phyloP scores from a whole-genome alignment of 225 moss, liverwort and hornwort species.

The Physcomitrellopsis africana region DNA sequence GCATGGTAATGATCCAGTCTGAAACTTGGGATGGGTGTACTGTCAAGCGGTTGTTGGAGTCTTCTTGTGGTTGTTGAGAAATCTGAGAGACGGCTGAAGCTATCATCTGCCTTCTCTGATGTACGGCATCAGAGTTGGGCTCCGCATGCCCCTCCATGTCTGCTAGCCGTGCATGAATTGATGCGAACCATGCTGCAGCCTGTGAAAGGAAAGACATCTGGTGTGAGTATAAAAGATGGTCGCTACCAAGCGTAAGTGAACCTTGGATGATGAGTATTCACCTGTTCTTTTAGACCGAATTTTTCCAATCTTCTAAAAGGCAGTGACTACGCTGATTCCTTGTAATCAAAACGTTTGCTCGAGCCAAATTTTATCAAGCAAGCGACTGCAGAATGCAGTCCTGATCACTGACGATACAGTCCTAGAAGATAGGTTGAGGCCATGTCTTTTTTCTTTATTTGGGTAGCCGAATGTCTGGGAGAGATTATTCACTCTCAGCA shows the following conservation, averaged over 20 bases:
- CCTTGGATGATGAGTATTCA: neutral
- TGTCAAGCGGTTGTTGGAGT: slow-evolving; percentile 40
- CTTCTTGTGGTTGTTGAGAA: slow-evolving; percentile 52
- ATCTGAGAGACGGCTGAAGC: slow-evolving; percentile 42
- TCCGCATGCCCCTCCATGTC: slow-evolving; percentile 47
- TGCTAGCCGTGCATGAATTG: slow-evolving; percentile 50
- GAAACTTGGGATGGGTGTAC: slow-evolving; percentile 49
- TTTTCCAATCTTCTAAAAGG: neutral
- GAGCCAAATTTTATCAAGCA: too few relatives aligned
- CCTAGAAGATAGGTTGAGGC: neutral
- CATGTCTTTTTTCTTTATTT: neutral
- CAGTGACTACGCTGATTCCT: too few relatives aligned
- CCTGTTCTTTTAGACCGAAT: neutral
- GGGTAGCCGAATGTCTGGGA: neutral
- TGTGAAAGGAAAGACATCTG: slow-evolving; percentile 24
- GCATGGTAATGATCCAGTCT: slow-evolving; percentile 58
- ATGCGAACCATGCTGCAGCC: slow-evolving; percentile 52
- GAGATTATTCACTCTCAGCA: neutral
- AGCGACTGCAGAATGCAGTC: neutral
- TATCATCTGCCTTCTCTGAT: slow-evolving; percentile 53
- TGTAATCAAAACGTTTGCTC: too few relatives aligned
- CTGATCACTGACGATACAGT: neutral
- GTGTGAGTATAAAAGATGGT: neutral
- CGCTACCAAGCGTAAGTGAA: neutral
- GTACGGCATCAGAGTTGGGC: slow-evolving; percentile 36